phyloP scores from a whole-genome alignment of 139 green algal genomes.

The Chlamydomonas urium region DNA sequence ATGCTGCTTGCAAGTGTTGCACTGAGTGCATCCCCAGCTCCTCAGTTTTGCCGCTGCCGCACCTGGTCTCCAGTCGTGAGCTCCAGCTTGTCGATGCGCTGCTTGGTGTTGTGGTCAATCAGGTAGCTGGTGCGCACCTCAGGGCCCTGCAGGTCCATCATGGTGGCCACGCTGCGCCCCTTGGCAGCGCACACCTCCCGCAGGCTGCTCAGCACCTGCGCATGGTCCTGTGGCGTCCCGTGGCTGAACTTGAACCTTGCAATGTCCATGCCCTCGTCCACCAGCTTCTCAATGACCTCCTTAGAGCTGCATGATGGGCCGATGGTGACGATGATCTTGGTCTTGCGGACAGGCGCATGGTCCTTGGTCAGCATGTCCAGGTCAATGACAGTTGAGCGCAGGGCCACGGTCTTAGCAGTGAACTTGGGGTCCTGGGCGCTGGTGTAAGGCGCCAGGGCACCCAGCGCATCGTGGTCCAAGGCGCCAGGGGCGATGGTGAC shows the following conservation, averaged over 20 bases:
- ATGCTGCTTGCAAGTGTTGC: too few relatives aligned
- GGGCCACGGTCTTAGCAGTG: constrained; percentile 43
- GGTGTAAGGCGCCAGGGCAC: constrained; percentile 29
- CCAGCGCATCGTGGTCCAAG: constrained; percentile 35
- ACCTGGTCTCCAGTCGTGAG: constrained; percentile 28
- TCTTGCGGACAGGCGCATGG: constrained; percentile 39
- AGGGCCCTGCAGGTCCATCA: constrained; percentile 64
- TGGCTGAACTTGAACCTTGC: constrained; percentile 71
- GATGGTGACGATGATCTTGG: constrained; percentile 64
- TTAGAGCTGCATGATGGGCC: constrained; percentile 31
- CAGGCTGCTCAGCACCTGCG: constrained; percentile 21
- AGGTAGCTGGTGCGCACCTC: constrained; percentile 61
- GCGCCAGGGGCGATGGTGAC: constrained; percentile 44
- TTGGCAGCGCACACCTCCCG: constrained; percentile 14
- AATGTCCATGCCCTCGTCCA: constrained; percentile 58
- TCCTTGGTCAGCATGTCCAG: constrained; percentile 41
- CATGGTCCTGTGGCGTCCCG: constrained; percentile 35
- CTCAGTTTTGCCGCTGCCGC: too few relatives aligned
- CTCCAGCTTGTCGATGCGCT: constrained; percentile 19
- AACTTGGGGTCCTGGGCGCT: constrained; percentile 27
- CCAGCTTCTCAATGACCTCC: constrained; percentile 31
- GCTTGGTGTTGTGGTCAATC: constrained; percentile 12
- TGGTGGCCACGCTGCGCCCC: constrained; percentile 23
- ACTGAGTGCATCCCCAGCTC: too few relatives aligned
- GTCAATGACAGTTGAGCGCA: constrained; percentile 49